phyloP scores from a whole-genome alignment of 1,284 basidiomycete species.

The Xerocomus minutiporus region DNA sequence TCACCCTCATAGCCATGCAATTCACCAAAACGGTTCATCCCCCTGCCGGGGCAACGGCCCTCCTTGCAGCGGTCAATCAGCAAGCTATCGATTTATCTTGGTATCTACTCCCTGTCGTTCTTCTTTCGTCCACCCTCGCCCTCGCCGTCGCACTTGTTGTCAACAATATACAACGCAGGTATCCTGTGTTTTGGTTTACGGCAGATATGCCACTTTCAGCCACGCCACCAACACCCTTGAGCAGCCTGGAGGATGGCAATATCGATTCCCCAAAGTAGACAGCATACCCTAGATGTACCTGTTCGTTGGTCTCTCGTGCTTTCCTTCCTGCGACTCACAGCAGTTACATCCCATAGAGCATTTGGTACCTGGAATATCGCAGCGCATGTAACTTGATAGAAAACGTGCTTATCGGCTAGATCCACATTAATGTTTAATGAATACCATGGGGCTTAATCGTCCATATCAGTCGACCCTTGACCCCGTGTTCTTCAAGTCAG shows the following conservation, averaged over 20 bases:
- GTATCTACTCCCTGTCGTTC: conserved; percentile 57
- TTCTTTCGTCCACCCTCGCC: conserved; percentile 50
- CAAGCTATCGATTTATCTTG: conserved; percentile 49
- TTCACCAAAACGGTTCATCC: conserved; percentile 58
- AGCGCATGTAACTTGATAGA: conserved; percentile 1
- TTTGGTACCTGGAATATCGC: background rate
- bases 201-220: conserved; percentile 4
- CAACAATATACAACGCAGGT: conserved; percentile 57
- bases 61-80: conserved; percentile 45
- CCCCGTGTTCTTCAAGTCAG: conserved; percentile 12
- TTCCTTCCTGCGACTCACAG: conserved; percentile 1
- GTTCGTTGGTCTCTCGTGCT: conserved; percentile 6
- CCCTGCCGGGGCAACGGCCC: conserved; percentile 52
- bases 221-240: background rate
- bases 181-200: conserved; percentile 53
- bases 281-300: background rate
- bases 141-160: conserved; percentile 49
- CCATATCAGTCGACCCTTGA: conserved; percentile 23
- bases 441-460: conserved; percentile 15
- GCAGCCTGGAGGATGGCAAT: background rate
- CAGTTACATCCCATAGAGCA: background rate
- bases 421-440: conserved; percentile 1
- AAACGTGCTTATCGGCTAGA: conserved; percentile 3
- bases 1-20: conserved; percentile 44
- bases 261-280: background rate